Conservation (phyloP, 139 green algal genomes). For the Gonium pectorale region DNA sequence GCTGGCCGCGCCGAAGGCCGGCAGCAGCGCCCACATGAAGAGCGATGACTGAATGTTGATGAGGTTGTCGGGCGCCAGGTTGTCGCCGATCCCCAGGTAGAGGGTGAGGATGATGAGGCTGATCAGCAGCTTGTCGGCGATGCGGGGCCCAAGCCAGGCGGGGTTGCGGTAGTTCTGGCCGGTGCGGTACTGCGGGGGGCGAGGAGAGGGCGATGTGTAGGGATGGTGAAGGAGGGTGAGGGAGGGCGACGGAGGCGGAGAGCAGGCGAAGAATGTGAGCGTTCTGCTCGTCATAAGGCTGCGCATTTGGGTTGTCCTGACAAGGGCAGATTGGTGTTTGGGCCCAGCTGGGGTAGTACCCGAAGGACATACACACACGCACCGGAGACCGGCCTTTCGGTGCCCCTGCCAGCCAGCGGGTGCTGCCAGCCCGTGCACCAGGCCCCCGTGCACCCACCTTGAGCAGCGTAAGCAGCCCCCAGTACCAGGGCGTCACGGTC, state of each 20-base stretch:
- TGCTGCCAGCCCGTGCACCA: background rate
- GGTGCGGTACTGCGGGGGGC: constrained; percentile 70
- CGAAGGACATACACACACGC: too few species aligned
- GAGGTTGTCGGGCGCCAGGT: constrained; percentile 54
- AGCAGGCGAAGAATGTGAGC: too few species aligned
- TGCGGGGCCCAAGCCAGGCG: constrained; percentile 70
- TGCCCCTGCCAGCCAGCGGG: too few species aligned
- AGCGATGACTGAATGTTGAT: constrained; percentile 81
- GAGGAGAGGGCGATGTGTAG: background rate
- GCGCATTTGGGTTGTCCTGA: too few species aligned
- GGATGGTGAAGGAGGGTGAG: too few species aligned
- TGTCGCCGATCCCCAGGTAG: constrained; percentile 44
- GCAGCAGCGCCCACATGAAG: constrained; percentile 73
- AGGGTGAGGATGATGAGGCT: constrained; percentile 51
- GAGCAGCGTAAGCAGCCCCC: constrained; percentile 69
- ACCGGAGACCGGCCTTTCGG: too few species aligned
- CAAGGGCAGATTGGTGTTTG: too few species aligned
- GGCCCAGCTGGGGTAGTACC: too few species aligned
- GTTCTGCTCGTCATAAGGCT: too few species aligned
- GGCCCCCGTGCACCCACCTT: constrained; percentile 43
- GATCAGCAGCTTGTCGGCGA: constrained; percentile 77
- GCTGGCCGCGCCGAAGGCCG: constrained; percentile 75
- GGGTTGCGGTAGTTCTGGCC: constrained; percentile 72
- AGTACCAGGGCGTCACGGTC: constrained; percentile 80
- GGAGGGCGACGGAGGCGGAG: too few species aligned